phyloP scores from a whole-genome alignment of 805 yeast species.

The Candida bentonensis region DNA sequence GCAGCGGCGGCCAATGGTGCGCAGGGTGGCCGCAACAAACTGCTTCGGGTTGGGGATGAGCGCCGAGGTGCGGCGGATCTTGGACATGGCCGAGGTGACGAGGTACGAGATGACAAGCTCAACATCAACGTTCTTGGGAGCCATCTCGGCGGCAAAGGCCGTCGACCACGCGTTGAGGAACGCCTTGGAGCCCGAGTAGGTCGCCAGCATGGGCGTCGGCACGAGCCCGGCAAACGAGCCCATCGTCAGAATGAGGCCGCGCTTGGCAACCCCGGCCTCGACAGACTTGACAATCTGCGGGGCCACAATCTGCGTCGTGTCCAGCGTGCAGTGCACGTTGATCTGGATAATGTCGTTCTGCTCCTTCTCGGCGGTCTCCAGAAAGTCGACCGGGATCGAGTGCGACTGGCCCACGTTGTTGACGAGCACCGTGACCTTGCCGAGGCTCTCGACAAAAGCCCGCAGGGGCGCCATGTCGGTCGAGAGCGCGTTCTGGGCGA shows the following conservation, averaged over 20 bases:
- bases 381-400: slow-evolving; percentile 86
- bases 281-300: slow-evolving; percentile 54
- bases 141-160: slow-evolving; percentile 77
- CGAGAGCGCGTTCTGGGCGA: slow-evolving; percentile 67
- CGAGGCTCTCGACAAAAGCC: slow-evolving; percentile 28
- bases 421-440: slow-evolving; percentile 58
- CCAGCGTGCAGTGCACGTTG: slow-evolving; percentile 73
- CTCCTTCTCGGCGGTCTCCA: slow-evolving; percentile 64
- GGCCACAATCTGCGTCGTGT: slow-evolving; percentile 64
- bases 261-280: slow-evolving; percentile 19
- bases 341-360: slow-evolving; percentile 68
- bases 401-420: slow-evolving; percentile 95
- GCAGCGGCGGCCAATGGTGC: slow-evolving; percentile 61
- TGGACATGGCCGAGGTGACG: slow-evolving; percentile 93
- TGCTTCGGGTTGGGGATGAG: slow-evolving; percentile 68
- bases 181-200: slow-evolving; percentile 92
- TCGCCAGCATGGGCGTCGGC: slow-evolving; percentile 85
- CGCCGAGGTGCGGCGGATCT: slow-evolving; percentile 62
- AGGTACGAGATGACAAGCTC: slow-evolving; percentile 75
- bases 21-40: slow-evolving; percentile 64
- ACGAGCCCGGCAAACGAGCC: slow-evolving; percentile 93
- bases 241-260: slow-evolving; percentile 79
- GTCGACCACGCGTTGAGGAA: slow-evolving; percentile 88
- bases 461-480: slow-evolving; percentile 42
- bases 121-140: slow-evolving; percentile 60